Base-by-base conservation (phyloP, 1,139 yeast species). In the Scheffersomyces quercinus region DNA sequence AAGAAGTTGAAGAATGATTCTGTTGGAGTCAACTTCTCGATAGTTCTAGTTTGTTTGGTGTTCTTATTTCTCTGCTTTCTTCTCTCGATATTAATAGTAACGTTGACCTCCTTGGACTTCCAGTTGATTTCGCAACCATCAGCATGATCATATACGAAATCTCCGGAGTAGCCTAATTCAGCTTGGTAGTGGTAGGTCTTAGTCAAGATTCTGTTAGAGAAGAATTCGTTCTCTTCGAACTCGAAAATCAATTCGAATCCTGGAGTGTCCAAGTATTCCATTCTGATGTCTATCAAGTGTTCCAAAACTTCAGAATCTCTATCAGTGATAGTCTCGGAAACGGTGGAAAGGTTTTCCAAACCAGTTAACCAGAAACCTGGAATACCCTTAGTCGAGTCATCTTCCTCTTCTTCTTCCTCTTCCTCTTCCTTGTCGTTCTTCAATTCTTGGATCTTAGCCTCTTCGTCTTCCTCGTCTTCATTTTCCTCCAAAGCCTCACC, bases 291-390 rank as follows among this genome's bases (percentile, higher is more conserved):
- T 35, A 65, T 65, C 56, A 93, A 77, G 59, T 70, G 70, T 52
- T 79, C 77, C 55, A 93, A 78, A 11, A 91, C 95, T 60, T 88
- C 97, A 43, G 87, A 81, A 65, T 93, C 99, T 58, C 96, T 82
- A 48, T 90, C 97, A 38, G 95, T 82, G 57, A 95, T 88, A 52
- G 90, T 83, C 53, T 90, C 96, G 29, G 91, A 80, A 36, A 91
- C 82, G 30, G 89, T 83, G 26, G 85, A 81, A 56, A 93, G 74
- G 70, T 91, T 93, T 66, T 88, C 95, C 68, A 93, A 75, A 7
- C 98, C 95, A 16, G 98, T 93, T 59, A 91, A 77, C 99, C 99
- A 93, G 76, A 93, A 93, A 44, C 88, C 83, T 43, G 99, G 98
- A 56, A 93, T 81, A 54, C 99, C 99, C 52, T 73, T 73, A 43